Evolutionary conservation across 441 rosid species (phyloP), one percentile per base, ranked within the genome.

Genomic region (Flueggea neowawraea): DNA sequence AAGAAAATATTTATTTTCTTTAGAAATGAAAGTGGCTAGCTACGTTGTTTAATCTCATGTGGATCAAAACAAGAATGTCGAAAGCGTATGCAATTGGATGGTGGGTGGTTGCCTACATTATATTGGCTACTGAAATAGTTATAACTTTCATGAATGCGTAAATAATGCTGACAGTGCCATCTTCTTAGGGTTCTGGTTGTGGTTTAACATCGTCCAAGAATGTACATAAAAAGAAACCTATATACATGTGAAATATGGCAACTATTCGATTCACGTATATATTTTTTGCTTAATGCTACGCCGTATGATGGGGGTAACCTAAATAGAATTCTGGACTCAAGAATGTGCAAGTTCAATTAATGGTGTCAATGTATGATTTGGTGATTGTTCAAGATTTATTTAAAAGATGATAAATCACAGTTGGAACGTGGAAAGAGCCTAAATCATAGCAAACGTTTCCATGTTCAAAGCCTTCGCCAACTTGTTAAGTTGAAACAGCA

Each of bases 21-120:
- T 47, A 47, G 5, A 47, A 9, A 22, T 22, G 28, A 22, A 22
- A 0, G 28, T 22, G 28, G 28, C 28, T 22, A 2, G 28, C 28
- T 2, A 22, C 28, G 1, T 22, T 22, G 28, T 22, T 22, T 22
- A 22, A 22, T 22, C 28, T 22, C 28, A 22, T 60, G n/a, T 16
- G 59, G 55, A 67, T 65, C 52, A 41, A 61, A 61, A 44, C 58
- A 53, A 62, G 71, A 62, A 72, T 72, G 68, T 72, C 61, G 49
- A 62, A 58, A 54, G 59, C 43, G 53, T 17, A 31, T 45, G 4
- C 44, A 45, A 61, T 66, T 62, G 61, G 57, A 48, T 6, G 45
- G 45, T 6, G 45, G 45, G 47, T 3, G 39, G 65, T 45, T 53
- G 43, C 31, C 44, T 44, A 10, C 49, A 55, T n/a, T n/a, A n/a